Percentiles rank a stretch among this genome's conserved stretches.
phyloP scores from a whole-genome alignment of 2,329 filamentous ascomycete species.

The Neoarthrinium moseri region DNA sequence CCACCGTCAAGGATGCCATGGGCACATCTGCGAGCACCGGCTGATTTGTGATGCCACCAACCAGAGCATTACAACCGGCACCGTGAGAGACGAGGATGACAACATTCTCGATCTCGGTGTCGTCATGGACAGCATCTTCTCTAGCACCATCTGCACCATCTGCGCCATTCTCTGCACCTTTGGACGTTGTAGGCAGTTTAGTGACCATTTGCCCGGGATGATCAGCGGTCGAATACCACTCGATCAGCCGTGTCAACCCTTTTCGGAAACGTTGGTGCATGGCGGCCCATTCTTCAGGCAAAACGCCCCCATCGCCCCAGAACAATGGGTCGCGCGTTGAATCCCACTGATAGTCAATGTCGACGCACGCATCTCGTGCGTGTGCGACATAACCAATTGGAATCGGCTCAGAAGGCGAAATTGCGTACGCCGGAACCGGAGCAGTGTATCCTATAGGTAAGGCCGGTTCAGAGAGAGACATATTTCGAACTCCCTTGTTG shows the following conservation, averaged over 20 bases:
- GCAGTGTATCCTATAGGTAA: conserved; percentile 59
- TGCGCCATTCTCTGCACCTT: conserved; percentile 27
- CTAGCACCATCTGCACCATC: conserved; percentile 32
- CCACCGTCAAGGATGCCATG: conserved; percentile 89
- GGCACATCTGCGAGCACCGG: conserved; percentile 88
- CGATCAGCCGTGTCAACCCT: conserved; percentile 74
- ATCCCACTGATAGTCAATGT: conserved; percentile 95
- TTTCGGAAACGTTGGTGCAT: conserved; percentile 91
- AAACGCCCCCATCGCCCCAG: conserved; percentile 86
- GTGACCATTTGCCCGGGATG: conserved; percentile 51
- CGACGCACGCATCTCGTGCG: conserved; percentile 79
- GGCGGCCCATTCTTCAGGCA: conserved; percentile 90
- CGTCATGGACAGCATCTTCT: too few relatives aligned
- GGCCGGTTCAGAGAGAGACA: conserved; percentile 6
- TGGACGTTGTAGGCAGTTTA: conserved; percentile 31
- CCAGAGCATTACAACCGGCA: conserved; percentile 91
- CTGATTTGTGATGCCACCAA: conserved; percentile 87
- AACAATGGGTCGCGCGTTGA: conserved; percentile 75
- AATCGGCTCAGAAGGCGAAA: conserved; percentile 77
- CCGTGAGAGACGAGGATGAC: conserved; percentile 90
- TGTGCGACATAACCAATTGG: conserved; percentile 87
- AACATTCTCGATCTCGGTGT: conserved; percentile 71
- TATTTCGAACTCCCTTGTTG: conserved; percentile 8
- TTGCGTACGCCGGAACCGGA: conserved; percentile 78
- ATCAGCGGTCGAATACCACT: conserved; percentile 72